phyloP scores from a whole-genome alignment of 495 filamentous ascomycete genomes.

The Podospora bellae-mahoneyi region DNA sequence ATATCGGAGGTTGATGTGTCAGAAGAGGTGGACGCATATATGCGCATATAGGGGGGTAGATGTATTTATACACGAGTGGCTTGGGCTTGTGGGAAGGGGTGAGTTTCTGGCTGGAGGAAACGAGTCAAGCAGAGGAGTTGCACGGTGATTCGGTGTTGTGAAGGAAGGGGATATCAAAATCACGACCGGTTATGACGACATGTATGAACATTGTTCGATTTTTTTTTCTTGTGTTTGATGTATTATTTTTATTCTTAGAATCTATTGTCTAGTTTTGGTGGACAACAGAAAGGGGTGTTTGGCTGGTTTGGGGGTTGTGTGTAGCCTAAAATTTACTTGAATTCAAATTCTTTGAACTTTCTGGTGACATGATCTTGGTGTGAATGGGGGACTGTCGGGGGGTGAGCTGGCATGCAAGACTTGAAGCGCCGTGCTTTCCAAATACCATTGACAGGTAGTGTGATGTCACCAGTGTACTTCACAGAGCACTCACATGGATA shows the following conservation, averaged over 20 bases:
- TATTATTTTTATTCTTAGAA: neutral
- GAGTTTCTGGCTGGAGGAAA: neutral
- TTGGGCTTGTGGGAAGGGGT: neutral
- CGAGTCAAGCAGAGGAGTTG: neutral
- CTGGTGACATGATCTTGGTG: too few species aligned
- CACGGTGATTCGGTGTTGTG: neutral
- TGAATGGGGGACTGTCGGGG: too few species aligned
- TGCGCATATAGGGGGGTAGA: neutral
- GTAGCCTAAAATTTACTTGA: neutral
- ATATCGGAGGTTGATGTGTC: neutral
- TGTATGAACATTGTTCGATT: neutral
- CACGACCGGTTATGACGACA: neutral
- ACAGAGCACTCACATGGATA: too few species aligned
- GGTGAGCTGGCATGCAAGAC: too few species aligned
- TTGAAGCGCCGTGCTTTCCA: too few species aligned
- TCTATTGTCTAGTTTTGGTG: neutral
- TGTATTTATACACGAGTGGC: neutral
- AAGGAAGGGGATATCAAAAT: neutral
- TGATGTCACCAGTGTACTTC: too few species aligned
- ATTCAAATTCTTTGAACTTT: neutral
- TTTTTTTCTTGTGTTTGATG: neutral
- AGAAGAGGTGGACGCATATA: neutral
- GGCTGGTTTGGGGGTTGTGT: neutral
- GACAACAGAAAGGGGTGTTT: neutral
- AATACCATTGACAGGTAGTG: too few species aligned